Conservation (phyloP, 164 flowering plant genomes). For the Sextonia rubra region DNA sequence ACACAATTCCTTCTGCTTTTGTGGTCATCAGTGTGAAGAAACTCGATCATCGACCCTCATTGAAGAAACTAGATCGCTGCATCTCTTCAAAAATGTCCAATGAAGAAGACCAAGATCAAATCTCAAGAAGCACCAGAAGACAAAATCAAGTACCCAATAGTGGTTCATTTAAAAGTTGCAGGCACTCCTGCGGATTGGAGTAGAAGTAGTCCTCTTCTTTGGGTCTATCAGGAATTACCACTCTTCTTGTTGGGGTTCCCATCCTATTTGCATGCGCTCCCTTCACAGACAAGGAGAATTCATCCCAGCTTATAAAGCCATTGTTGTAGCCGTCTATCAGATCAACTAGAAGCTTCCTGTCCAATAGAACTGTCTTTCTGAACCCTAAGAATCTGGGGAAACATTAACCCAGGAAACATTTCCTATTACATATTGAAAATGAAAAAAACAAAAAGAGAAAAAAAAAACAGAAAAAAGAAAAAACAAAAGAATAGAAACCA, state of each 20-base stretch:
- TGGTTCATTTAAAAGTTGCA: slow-evolving; percentile 33
- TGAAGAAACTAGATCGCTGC: no score
- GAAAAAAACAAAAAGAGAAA: background rate
- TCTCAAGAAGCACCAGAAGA: background rate
- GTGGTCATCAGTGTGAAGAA: background rate
- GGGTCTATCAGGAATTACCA: slow-evolving; percentile 73
- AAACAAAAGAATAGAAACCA: background rate
- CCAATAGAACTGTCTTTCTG: slow-evolving; percentile 67
- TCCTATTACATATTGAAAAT: no score
- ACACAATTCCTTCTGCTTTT: background rate
- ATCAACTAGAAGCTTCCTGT: slow-evolving; percentile 65
- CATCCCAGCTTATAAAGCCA: slow-evolving; percentile 62
- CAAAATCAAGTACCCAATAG: background rate
- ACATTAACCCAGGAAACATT: background rate
- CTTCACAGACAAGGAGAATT: slow-evolving; percentile 65
- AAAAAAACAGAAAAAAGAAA: no score
- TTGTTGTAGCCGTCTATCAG: slow-evolving; percentile 58
- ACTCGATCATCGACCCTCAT: background rate
- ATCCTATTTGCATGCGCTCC: slow-evolving; percentile 54
- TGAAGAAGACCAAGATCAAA: background rate
- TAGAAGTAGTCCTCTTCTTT: slow-evolving; percentile 89
- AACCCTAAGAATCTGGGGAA: slow-evolving; percentile 63
- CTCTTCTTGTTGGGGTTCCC: slow-evolving; percentile 60
- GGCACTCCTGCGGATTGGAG: slow-evolving; percentile 81
- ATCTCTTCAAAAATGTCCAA: background rate